A percentile compares a stretch with the other conserved stretches of the same genome.
Evolutionary conservation across 768 basidiomycete genomes (phyloP).

Genomic region (Lactarius psammicola): DNA sequence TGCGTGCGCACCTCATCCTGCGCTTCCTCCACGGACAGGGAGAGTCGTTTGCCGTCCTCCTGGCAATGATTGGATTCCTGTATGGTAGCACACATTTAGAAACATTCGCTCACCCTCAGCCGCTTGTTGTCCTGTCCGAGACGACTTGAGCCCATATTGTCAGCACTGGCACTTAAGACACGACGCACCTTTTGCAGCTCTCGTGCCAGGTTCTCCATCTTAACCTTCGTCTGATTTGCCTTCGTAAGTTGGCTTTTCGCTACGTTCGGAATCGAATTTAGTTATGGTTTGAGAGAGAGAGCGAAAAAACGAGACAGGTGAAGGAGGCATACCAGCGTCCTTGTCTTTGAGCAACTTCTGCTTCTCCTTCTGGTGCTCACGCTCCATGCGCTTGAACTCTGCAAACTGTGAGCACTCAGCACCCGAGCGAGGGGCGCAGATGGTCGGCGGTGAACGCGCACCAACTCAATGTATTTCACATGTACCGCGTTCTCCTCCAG

Average conservation of each 20-base stretch:
- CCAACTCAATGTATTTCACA: slow-evolving; percentile 85
- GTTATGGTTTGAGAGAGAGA: slow-evolving; percentile 19
- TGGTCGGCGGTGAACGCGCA: slow-evolving; percentile 40
- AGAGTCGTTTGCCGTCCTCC: slow-evolving; percentile 84
- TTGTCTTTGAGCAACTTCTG: slow-evolving; percentile 90
- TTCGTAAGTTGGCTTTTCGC: slow-evolving; percentile 86
- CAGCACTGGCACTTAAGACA: neutral
- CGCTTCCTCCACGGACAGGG: slow-evolving; percentile 79
- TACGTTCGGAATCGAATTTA: slow-evolving; percentile 8
- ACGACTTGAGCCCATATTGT: slow-evolving; percentile 21
- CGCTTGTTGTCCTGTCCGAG: slow-evolving; percentile 78
- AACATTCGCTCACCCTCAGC: slow-evolving; percentile 57
- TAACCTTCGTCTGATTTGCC: slow-evolving; percentile 83
- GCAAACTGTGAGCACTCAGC: slow-evolving; percentile 58
- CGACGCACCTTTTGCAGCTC: slow-evolving; percentile 78
- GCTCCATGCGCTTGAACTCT: slow-evolving; percentile 81
- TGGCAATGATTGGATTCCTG: slow-evolving; percentile 42
- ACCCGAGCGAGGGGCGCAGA: neutral
- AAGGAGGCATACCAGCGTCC: slow-evolving; percentile 62
- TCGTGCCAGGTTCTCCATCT: slow-evolving; percentile 86
- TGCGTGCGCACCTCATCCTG: slow-evolving; percentile 66
- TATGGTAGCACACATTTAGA: slow-evolving; percentile 33
- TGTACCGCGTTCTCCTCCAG: slow-evolving; percentile 82
- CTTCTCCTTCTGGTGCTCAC: slow-evolving; percentile 89
- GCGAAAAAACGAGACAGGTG: neutral